These are phyloP conservation scores for Pleurotus cornucopiae DNA, from an alignment of 768 basidiomycete species.

Conservation along the genomic window DNA sequence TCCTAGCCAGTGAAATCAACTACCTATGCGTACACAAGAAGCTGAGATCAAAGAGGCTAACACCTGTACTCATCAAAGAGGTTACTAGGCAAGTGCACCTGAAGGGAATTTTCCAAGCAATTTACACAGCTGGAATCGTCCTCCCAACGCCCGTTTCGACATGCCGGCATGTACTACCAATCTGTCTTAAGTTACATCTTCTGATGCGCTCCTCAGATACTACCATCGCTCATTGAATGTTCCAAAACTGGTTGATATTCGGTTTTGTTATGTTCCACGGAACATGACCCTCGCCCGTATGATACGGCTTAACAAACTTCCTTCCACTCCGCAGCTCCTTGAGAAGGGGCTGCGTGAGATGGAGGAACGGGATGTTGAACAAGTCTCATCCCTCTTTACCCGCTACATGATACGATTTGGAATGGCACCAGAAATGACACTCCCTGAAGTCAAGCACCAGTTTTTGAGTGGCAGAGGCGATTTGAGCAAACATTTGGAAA, in stretches of 20 bases:
- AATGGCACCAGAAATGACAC: constrained; percentile 67
- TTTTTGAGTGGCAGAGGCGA: constrained; percentile 81
- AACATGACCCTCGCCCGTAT: constrained; percentile 90
- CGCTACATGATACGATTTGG: constrained; percentile 85
- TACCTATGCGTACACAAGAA: constrained; percentile 98
- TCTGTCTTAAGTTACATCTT: constrained; percentile 16
- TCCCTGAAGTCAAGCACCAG: constrained; percentile 82
- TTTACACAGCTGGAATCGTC: constrained; percentile 93
- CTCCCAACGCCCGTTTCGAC: constrained; percentile 91
- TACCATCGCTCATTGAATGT: constrained; percentile 91
- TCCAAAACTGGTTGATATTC: constrained; percentile 85
- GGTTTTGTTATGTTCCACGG: constrained; percentile 85
- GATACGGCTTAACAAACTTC: constrained; percentile 70
- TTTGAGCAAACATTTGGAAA: constrained; percentile 45
- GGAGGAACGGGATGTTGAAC: constrained; percentile 69
- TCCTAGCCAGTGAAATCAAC: constrained; percentile 88
- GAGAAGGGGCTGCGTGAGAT: constrained; percentile 78
- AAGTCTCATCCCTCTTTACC: constrained; percentile 66
- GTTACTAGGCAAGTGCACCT: constrained; percentile 91
- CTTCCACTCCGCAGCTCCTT: constrained; percentile 32
- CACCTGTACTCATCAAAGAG: constrained; percentile 96
- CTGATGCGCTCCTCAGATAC: constrained; percentile 49
- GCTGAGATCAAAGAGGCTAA: constrained; percentile 87
- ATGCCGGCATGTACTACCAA: constrained; percentile 47
- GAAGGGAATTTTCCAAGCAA: constrained; percentile 90